Evolutionary conservation across 805 yeast species (phyloP), one percentile per base, ranked within the genome.

Genomic region (Tetrapisispora taiwanensis): DNA sequence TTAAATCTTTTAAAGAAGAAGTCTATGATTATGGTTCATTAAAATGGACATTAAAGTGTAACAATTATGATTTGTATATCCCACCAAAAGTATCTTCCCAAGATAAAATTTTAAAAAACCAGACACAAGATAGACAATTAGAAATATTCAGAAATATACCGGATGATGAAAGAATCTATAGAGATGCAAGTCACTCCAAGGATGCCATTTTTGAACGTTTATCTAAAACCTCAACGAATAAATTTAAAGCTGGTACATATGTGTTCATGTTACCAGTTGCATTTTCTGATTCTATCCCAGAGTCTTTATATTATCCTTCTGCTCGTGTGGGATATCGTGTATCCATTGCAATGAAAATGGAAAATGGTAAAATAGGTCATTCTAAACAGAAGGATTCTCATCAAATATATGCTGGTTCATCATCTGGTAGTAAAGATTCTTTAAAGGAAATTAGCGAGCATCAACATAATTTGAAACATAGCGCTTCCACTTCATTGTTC

Each of bases 231-330:
- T 37, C 44, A n/a, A 39, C 33, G 13, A 36, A 31, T 13, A 36
- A 31, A 47, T 62, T 56, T 48, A 72, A 74, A 49, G 76, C 88
- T 3, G 92, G 92, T 18, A 73, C 78, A 50, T 83, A 84, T 54
- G 72, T 82, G 3, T 84, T 81, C 54, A 55, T 80, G 15, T 55
- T 83, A 6, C 89, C 90, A 0, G 64, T 78, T 0, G 59, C 75
- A 5, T 71, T 81, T 44, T 81, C 84, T 0, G 67, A 75, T 17
- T 71, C 69, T 44, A 70, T 80, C 2, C 84, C 88, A 0, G 84
- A 84, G 41, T 61, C 84, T 0, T 67, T 40, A 36, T 67, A 41
- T 48, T 63, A 40, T 53, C 74, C 48, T 45, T 67, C 45, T 51
- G 73, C 55, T 6, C 46, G 59, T 22, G 53, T 58, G 18, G 48